These are phyloP conservation scores for Xylaria sp. DNA, from an alignment of 2,329 filamentous ascomycete genomes.

Conservation along the genomic window DNA sequence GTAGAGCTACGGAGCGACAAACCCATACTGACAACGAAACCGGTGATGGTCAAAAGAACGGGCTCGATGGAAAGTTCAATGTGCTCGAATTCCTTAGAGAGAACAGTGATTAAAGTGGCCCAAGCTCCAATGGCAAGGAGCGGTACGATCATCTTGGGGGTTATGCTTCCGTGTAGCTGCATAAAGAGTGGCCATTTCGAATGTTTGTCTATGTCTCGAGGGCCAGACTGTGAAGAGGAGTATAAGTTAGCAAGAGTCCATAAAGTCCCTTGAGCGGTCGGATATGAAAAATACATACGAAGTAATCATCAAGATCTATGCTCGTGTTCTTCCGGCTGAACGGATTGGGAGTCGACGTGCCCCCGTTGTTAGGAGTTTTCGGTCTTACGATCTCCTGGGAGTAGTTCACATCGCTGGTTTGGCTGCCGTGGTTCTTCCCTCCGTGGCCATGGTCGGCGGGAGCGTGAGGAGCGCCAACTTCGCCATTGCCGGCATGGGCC, in stretches of 20 bases:
- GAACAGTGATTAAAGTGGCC: slow-evolving; percentile 72
- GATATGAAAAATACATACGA: slow-evolving; percentile 49
- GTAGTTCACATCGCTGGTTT: slow-evolving; percentile 25
- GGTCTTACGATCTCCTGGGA: slow-evolving; percentile 39
- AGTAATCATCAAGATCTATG: slow-evolving; percentile 59
- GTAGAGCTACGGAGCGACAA: slow-evolving; percentile 82
- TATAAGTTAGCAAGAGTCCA: slow-evolving; percentile 15
- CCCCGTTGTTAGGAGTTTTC: slow-evolving; percentile 35
- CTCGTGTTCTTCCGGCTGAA: slow-evolving; percentile 49
- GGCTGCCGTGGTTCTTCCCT: slow-evolving; percentile 28
- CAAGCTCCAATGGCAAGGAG: slow-evolving; percentile 71
- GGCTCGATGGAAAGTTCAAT: slow-evolving; percentile 66
- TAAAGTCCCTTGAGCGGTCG: not conserved
- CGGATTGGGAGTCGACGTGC: slow-evolving; percentile 47
- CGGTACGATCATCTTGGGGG: slow-evolving; percentile 80
- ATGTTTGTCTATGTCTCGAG: slow-evolving; percentile 76
- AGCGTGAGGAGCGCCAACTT: slow-evolving; percentile 34
- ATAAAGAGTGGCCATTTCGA: slow-evolving; percentile 84
- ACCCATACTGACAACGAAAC: slow-evolving; percentile 84
- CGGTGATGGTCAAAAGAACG: slow-evolving; percentile 83
- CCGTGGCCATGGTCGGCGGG: slow-evolving; percentile 23
- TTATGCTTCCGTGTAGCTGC: slow-evolving; percentile 77
- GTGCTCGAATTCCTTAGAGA: slow-evolving; percentile 59
- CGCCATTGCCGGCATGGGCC: slow-evolving; percentile 27
- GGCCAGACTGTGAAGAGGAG: slow-evolving; percentile 58